Evolutionary conservation across 345 rosid species (phyloP).

Genomic region (Laguncularia racemosa): DNA sequence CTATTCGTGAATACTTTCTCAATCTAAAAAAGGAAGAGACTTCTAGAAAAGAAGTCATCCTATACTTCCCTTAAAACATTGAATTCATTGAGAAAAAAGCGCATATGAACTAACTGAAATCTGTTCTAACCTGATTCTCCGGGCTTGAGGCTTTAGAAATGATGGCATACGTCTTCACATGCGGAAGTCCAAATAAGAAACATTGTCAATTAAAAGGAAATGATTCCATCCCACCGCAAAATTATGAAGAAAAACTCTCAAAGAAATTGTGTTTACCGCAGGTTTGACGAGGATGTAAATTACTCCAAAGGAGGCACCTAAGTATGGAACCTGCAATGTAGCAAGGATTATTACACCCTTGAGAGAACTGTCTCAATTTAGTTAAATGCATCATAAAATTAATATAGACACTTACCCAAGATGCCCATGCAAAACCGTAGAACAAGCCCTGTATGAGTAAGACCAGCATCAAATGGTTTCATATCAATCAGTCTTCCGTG

Average conservation of each 20-base stretch:
- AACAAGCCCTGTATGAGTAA: constrained; percentile 33
- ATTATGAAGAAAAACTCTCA: not conserved
- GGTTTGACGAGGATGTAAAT: constrained; percentile 41
- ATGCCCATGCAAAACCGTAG: constrained; percentile 51
- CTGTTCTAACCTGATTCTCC: constrained; percentile 29
- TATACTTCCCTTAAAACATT: not conserved
- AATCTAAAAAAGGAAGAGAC: no score
- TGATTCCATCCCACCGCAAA: not conserved
- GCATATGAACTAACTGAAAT: not conserved
- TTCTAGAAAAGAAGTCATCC: no score
- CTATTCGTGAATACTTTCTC: no score
- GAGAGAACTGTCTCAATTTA: not conserved
- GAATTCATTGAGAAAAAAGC: not conserved
- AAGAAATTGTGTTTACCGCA: constrained; percentile 22
- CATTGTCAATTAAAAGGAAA: not conserved
- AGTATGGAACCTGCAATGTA: constrained; percentile 39
- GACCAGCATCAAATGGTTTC: not conserved
- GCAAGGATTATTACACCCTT: not conserved
- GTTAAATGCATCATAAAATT: not conserved
- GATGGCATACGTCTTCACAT: constrained; percentile 39
- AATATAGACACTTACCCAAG: constrained; percentile 33
- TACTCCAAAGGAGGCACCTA: constrained; percentile 47
- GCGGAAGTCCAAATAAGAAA: constrained; percentile 4
- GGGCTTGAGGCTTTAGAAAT: constrained; percentile 48
- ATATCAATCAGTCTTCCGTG: not conserved